Evolutionary conservation across 306 rosid species (phyloP), one percentile per base, ranked within the genome.

Genomic region (Prunus padus): DNA sequence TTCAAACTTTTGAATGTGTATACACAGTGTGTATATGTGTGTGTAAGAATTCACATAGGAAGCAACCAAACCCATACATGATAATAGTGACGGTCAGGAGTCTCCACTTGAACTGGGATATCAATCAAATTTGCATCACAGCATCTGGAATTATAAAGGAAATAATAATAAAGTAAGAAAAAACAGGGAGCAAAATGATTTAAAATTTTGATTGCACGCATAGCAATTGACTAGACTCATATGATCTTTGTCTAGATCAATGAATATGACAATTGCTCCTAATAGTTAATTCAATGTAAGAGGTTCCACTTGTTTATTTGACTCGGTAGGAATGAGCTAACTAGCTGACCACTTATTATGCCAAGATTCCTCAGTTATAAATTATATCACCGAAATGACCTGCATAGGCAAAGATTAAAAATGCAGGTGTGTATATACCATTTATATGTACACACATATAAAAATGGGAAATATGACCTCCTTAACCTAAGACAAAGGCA

Each of bases 81-180:
- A 79, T 94, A 94, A 71, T 91, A 94, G 78, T 94, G 98, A 51
- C 85, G 98, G 78, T 94, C 98, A 31, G 97, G 98, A 45, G 94
- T 90, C 86, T 94, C 98, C 66, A 91, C 95, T 90, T 94, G 97
- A 75, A 94, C 93, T 2, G 97, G 98, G 73, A 94, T 76, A 75
- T 88, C 98, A 61, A 88, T 72, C 80, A 94, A 76, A 85, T 88
- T 94, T 62, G 87, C 82, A 81, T 94, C 97, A 16, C 0, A 40
- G 80, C 98, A 92, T 74, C 98, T 94, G 80, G 4, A 80, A 68
- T 42, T 52, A 72, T 44, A 19, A 37, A 75, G 15, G 59, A 12
- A 46, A 80, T 1, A 69, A 67, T 70, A n/a, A 19, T 51, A 46
- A 25, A 9, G 11, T 70, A 19, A 33, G 14, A 37, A 54, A 22